Conservation (phyloP, 2,329 filamentous ascomycete species). For the Diaporthe ampelina region DNA sequence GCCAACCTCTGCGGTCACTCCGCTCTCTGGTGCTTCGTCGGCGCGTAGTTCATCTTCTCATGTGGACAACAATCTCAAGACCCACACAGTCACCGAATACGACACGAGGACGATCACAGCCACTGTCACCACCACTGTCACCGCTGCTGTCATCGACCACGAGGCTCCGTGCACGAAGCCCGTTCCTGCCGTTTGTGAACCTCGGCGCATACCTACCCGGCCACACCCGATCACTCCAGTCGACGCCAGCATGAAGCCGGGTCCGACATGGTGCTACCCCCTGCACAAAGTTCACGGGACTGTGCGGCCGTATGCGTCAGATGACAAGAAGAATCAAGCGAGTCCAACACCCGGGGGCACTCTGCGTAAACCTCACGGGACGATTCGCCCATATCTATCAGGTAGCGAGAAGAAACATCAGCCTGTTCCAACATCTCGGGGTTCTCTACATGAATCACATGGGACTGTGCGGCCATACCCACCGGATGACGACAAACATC, state of each 20-base stretch:
- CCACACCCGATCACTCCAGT: neutral
- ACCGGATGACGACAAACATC: too few relatives aligned
- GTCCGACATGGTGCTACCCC: neutral
- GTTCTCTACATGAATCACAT: too few relatives aligned
- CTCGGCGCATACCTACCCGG: neutral
- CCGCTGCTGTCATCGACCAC: neutral
- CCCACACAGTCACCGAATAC: conserved; percentile 3
- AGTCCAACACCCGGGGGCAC: neutral
- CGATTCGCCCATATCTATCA: neutral
- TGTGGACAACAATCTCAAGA: neutral
- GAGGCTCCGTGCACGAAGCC: conserved; percentile 19
- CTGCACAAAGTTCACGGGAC: neutral
- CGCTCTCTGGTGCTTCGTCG: neutral
- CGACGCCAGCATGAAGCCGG: neutral
- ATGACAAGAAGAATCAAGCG: neutral
- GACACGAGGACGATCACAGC: neutral
- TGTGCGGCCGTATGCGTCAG: neutral
- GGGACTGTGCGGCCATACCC: too few relatives aligned
- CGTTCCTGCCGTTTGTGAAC: neutral
- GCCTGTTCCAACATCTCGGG: too few relatives aligned
- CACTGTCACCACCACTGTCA: neutral
- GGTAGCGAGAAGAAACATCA: neutral
- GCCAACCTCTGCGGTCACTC: neutral
- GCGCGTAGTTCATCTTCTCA: neutral
- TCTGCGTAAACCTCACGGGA: neutral